Evolutionary conservation across 2,329 filamentous ascomycete species (phyloP), one percentile per base, ranked within the genome.

Genomic region (Arthrobotrys entomopaga): DNA sequence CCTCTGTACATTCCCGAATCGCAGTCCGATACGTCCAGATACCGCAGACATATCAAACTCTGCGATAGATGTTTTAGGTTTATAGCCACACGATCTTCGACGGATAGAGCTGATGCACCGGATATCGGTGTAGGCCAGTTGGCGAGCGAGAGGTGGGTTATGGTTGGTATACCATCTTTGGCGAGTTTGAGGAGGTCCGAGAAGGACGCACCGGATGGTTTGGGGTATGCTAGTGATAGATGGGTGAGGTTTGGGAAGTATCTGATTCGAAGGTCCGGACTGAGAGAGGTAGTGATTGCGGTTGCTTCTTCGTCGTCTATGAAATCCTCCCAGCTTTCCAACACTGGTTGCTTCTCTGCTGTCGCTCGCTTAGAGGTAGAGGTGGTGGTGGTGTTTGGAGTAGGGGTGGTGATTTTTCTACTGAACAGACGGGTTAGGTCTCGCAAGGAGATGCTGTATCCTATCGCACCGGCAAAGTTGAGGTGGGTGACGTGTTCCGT

Each of bases 131-230:
- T 65, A 7, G 60, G 59, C 78, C 78, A 79, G 8, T 76, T 77
- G 1, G 75, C 69, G 11, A 79, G 67, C 1, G 77, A 77, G 24
- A 79, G 69, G 53, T 79, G 78, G 1, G 78, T 78, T 16, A 79
- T 70, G 0, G 77, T 77, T 8, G 77, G 77, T 3, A 77, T 72
- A 16, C 59, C 56, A 46, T 75, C 65, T 15, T 64, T 65, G 6
- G 71, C 22, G 5, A 75, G 56, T 29, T 70, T 75, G 22, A 69
- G 59, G 1, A 75, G 49, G 26, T 69, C 64, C 3, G 71, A 60
- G 26, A 75, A 70, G 8, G 58, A 61, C 10, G 43, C 42, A 8
- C 56, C 19, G 4, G 53, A 34, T 11, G 43, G 16, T 48, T 65
- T 70, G 26, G 78, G 78, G 22, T 77, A 73, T 1, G 77, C 75